These are phyloP conservation scores for Saccharomycopsis hybrid DNA, from an alignment of 1,139 yeast species.

Conservation along the genomic window DNA sequence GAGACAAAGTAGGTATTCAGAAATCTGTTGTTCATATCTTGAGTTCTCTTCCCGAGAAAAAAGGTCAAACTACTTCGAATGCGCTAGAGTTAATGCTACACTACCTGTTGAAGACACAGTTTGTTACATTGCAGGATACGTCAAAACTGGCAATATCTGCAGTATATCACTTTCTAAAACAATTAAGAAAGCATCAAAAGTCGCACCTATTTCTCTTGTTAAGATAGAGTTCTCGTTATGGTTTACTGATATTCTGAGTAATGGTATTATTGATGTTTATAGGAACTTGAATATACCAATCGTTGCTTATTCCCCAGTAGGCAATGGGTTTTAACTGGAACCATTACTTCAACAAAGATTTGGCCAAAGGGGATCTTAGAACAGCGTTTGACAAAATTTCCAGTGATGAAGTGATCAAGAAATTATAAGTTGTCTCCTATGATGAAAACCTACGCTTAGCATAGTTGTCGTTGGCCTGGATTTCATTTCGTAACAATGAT, in stretches of 20 bases:
- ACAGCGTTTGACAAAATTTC: slow-evolving; percentile 52
- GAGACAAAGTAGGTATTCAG: slow-evolving; percentile 41
- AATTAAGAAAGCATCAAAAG: slow-evolving; percentile 47
- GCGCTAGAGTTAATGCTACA: slow-evolving; percentile 57
- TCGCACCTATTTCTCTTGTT: slow-evolving; percentile 53
- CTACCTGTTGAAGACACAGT: slow-evolving; percentile 46
- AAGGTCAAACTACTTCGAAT: slow-evolving; percentile 62
- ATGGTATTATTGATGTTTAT: slow-evolving; percentile 54
- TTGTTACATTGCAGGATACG: slow-evolving; percentile 42
- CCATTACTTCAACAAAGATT: slow-evolving; percentile 38
- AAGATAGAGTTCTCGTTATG: slow-evolving; percentile 73
- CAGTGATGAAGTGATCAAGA: slow-evolving; percentile 46
- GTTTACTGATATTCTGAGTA: slow-evolving; percentile 47
- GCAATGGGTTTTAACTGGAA: slow-evolving; percentile 74
- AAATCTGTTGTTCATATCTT: slow-evolving; percentile 44
- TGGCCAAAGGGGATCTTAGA: slow-evolving; percentile 46
- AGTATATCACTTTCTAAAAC: slow-evolving; percentile 63
- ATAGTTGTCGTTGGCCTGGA: slow-evolving; percentile 71
- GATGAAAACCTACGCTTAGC: slow-evolving; percentile 46
- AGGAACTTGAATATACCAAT: slow-evolving; percentile 56
- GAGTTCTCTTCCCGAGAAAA: slow-evolving; percentile 38
- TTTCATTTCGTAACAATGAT: too few relatives aligned
- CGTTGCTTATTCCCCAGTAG: slow-evolving; percentile 75
- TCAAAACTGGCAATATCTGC: slow-evolving; percentile 50
- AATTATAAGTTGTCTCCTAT: slow-evolving; percentile 35